Evolutionary conservation across 139 green algal genomes (phyloP).

Genomic region (Picochlorum sp.): DNA sequence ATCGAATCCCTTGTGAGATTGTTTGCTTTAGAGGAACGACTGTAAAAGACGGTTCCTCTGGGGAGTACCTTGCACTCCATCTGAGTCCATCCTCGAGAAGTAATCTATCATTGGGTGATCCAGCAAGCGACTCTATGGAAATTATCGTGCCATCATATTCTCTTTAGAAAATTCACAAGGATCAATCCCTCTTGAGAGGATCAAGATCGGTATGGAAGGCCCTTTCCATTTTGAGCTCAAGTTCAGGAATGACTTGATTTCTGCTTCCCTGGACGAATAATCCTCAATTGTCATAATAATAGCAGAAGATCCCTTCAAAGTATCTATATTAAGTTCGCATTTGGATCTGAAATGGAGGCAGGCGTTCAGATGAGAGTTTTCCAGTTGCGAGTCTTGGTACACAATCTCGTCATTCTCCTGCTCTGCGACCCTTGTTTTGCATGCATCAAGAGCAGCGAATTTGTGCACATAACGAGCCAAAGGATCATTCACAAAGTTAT

Average conservation of each 20-base stretch:
- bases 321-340: no score
- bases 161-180: no score
- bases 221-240: neutral
- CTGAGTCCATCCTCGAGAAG: neutral
- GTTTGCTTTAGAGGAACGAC: neutral
- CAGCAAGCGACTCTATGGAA: neutral
- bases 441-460: no score
- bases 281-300: neutral
- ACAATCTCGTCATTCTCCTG: no score
- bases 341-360: no score
- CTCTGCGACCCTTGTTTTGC: no score
- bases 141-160: neutral
- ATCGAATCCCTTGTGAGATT: neutral
- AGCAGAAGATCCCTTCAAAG: no score
- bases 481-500: no score
- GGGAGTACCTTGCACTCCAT: neutral
- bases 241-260: neutral
- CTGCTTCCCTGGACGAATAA: neutral
- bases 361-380: no score
- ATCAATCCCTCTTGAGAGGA: neutral
- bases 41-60: neutral
- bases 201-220: neutral
- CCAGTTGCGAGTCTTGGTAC: no score
- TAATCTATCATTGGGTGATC: neutral
- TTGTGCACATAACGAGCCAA: no score